Conservation (phyloP, 495 filamentous ascomycete genomes). For the Tuber aestivum region DNA sequence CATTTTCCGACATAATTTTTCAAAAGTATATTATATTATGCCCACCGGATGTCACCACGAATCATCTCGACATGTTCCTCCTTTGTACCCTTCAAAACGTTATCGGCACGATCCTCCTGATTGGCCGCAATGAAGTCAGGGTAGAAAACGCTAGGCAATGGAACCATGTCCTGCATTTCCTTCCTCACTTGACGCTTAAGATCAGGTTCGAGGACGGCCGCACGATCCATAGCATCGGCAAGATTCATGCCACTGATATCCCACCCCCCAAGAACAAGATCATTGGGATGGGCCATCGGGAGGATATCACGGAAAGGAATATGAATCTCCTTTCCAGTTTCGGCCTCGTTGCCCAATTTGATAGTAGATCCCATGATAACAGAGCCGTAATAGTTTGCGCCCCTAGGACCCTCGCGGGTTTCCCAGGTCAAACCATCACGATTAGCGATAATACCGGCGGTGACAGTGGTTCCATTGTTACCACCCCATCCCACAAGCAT, state of each 20-base stretch:
- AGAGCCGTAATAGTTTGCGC: slow-evolving; percentile 96
- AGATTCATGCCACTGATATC: slow-evolving; percentile 89
- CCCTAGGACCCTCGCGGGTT: slow-evolving; percentile 76
- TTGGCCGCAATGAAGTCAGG: slow-evolving; percentile 99
- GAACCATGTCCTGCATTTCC: slow-evolving; percentile 84
- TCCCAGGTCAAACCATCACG: slow-evolving; percentile 81
- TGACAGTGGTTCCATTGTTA: slow-evolving; percentile 97
- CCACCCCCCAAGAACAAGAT: slow-evolving; percentile 93
- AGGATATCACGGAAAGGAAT: slow-evolving; percentile 90
- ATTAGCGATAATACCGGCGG: slow-evolving; percentile 95
- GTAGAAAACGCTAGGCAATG: slow-evolving; percentile 94
- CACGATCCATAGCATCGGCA: slow-evolving; percentile 90
- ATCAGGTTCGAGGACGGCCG: slow-evolving; percentile 84
- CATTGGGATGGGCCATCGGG: slow-evolving; percentile 96
- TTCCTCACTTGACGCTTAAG: slow-evolving; percentile 84
- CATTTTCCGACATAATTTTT: slow-evolving; percentile 15
- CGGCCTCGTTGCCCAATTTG: slow-evolving; percentile 84
- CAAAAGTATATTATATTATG: not conserved
- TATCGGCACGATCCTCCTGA: slow-evolving; percentile 95
- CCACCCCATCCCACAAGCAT: slow-evolving; percentile 99
- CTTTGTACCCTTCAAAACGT: slow-evolving; percentile 75
- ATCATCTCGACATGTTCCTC: slow-evolving; percentile 90
- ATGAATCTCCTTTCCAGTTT: slow-evolving; percentile 85
- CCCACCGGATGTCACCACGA: slow-evolving; percentile 88
- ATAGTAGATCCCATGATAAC: slow-evolving; percentile 94